Conservation (phyloP, 495 filamentous ascomycete genomes). For the Penicillium manginii region DNA sequence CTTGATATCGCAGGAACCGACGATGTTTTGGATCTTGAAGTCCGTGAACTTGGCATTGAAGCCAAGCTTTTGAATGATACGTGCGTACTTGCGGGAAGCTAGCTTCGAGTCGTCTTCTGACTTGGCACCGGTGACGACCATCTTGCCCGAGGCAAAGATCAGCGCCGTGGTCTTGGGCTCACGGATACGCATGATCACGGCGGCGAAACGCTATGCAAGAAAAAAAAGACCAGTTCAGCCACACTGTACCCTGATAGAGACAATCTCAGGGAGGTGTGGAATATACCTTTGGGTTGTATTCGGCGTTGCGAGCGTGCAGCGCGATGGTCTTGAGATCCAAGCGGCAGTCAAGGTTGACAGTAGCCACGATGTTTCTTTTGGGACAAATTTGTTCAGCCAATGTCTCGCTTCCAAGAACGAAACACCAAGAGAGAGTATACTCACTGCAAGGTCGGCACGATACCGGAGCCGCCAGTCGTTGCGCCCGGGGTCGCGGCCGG, state of each 20-base stretch:
- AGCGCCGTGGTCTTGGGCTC: slow-evolving; percentile 98
- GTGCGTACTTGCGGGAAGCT: slow-evolving; percentile 95
- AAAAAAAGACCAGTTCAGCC: slow-evolving; percentile 47
- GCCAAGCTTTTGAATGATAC: slow-evolving; percentile 99
- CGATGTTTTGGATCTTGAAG: slow-evolving; percentile 99
- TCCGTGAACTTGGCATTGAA: slow-evolving; percentile 99
- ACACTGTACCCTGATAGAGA: slow-evolving; percentile 48
- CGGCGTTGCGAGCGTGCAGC: slow-evolving; percentile 95
- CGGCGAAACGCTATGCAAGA: slow-evolving; percentile 87
- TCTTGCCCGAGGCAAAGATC: slow-evolving; percentile 98
- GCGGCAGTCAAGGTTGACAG: slow-evolving; percentile 97
- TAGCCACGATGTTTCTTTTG: slow-evolving; percentile 98
- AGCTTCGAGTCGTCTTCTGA: slow-evolving; percentile 98
- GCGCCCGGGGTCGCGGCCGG: slow-evolving; percentile 91
- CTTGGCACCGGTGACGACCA: slow-evolving; percentile 99
- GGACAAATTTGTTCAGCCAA: slow-evolving; percentile 62
- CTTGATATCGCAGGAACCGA: slow-evolving; percentile 98
- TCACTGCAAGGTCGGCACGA: slow-evolving; percentile 98
- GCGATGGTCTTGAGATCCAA: slow-evolving; percentile 99
- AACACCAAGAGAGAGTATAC: slow-evolving; percentile 63
- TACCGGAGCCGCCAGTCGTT: slow-evolving; percentile 78
- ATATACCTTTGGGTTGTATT: slow-evolving; percentile 95
- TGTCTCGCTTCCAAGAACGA: slow-evolving; percentile 41
- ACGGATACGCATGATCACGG: slow-evolving; percentile 99
- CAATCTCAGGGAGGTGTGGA: slow-evolving; percentile 45